A percentile compares a stretch with the other conserved stretches of the same genome.
These are phyloP conservation scores for Neurospora hispaniola DNA, from an alignment of 495 filamentous ascomycete genomes.

Conservation along the genomic window DNA sequence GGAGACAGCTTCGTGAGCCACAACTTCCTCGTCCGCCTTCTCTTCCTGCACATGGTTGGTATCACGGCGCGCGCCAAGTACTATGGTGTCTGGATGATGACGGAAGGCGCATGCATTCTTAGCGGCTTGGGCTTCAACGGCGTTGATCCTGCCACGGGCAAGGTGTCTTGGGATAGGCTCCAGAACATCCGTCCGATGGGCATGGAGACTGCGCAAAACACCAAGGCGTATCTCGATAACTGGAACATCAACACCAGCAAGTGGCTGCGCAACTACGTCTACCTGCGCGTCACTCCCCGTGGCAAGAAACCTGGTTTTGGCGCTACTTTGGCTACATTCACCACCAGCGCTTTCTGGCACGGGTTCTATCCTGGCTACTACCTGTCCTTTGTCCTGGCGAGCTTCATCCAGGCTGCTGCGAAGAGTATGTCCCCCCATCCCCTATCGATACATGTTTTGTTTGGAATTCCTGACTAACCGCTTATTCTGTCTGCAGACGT, in stretches of 20 bases:
- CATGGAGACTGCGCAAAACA: conserved; percentile 84
- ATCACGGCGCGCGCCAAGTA: conserved; percentile 79
- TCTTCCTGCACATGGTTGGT: conserved; percentile 70
- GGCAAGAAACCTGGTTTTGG: conserved; percentile 96
- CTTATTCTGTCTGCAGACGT: conserved; percentile 46
- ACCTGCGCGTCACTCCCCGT: conserved; percentile 86
- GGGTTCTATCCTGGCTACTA: conserved; percentile 98
- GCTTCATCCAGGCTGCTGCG: conserved; percentile 82
- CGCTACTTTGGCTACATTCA: conserved; percentile 87
- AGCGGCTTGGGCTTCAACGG: conserved; percentile 92
- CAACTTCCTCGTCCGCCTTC: conserved; percentile 59
- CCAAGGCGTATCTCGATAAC: conserved; percentile 71
- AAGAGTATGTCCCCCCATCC: conserved; percentile 58
- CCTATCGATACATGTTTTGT: background rate
- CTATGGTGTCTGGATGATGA: conserved; percentile 89
- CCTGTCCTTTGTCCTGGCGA: conserved; percentile 75
- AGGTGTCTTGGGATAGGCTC: conserved; percentile 79
- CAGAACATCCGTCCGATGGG: conserved; percentile 75
- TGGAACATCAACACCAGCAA: conserved; percentile 99
- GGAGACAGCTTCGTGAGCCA: conserved; percentile 49
- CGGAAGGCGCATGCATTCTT: conserved; percentile 91
- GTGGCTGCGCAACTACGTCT: conserved; percentile 94
- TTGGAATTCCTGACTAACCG: background rate
- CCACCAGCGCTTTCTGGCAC: conserved; percentile 93
- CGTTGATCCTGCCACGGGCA: conserved; percentile 69